Base-by-base conservation (phyloP, 129 eudicot genomes). In the Flaveria brownii region DNA sequence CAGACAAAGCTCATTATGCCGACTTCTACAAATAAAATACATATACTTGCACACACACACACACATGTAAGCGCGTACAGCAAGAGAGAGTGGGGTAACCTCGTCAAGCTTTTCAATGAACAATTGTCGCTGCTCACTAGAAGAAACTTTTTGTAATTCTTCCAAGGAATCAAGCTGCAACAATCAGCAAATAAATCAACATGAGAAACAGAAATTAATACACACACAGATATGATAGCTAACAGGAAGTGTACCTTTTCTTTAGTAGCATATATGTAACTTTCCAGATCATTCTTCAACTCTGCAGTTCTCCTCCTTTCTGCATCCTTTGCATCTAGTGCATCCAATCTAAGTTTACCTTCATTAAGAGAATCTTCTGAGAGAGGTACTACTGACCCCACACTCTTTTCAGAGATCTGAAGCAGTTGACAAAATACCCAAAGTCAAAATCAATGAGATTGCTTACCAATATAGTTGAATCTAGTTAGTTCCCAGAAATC, bases 241-340 rank as follows among this genome's bases (percentile, higher is more conserved):
- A 72, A 75, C 12, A 70, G 10, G 30, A 28, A 6, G 46, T 50
- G 4, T 50, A 89, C 99, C 95, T 95, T 95, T 74, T 95, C 97
- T 78, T 85, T 89, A 20, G 97, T 91, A 51, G 96, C 82, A 85
- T 91, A 95, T 66, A 95, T 91, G 89, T 91, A 95, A 12, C 86
- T 93, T 78, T 95, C 99, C 71, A 95, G 84, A 78, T 85, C 86
- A 82, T 95, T 95, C 87, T 95, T 95, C 86, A 88, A 57, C 86
- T 95, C 99, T 63, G 97, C 97, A 16, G 99, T 91, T 76, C 91
- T 85, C 85, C 86, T 91, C 82, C 99, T 87, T 75, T 91, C 97
- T 56, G 92, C 95, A 77, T 95, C 99, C 84, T 89, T 95, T 77
- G 80, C 89, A 83, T 88, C 93, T 68, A 95, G 79, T 78, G 85